Evolutionary conservation across 495 filamentous ascomycete species (phyloP), one percentile per base, ranked within the genome.

Genomic region (Trichoderma virens): DNA sequence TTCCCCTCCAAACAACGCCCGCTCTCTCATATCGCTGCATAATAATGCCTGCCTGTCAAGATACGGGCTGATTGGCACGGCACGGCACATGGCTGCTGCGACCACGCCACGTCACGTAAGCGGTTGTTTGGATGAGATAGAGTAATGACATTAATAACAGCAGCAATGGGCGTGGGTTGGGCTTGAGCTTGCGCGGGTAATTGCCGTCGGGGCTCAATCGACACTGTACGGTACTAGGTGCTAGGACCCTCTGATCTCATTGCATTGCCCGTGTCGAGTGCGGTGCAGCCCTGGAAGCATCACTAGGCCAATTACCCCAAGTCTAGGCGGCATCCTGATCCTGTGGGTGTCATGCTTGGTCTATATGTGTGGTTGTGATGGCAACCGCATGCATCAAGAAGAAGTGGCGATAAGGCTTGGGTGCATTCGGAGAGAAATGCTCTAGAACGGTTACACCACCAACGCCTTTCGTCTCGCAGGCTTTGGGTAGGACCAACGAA

Each of bases 61-160:
- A n/a, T 13, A 25, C 28, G 30, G 59, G 4, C 20, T 47, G 51
- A n/a, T 13, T 27, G 45, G 45, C 45, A 54, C 45, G 45, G 45
- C 45, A 32, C 8, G 18, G 56, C 56, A 35, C n/a, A 25, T n/a
- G 59, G 59, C 13, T 34, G 35, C 61, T 62, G 61, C 61, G 38
- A 27, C 60, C 61, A 43, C 61, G 61, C 61, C 61, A 62, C 35
- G 61, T 56, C 51, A 56, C 51, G 51, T 56, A 56, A 56, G 51
- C 51, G 51, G 43, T n/a, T 20, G 18, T 16, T 20, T 25, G 18
- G 43, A 47, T 47, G 5, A 27, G 25, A 56, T 56, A 28, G 11
- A 27, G 51, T 56, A 27, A 56, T 56, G 51, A 25, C 51, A 56
- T 56, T 56, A 56, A 56, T 31, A 56, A 56, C 51, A 28, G 25